Evolutionary conservation across 306 rosid species (phyloP).

Genomic region (Fagus sylvatica): DNA sequence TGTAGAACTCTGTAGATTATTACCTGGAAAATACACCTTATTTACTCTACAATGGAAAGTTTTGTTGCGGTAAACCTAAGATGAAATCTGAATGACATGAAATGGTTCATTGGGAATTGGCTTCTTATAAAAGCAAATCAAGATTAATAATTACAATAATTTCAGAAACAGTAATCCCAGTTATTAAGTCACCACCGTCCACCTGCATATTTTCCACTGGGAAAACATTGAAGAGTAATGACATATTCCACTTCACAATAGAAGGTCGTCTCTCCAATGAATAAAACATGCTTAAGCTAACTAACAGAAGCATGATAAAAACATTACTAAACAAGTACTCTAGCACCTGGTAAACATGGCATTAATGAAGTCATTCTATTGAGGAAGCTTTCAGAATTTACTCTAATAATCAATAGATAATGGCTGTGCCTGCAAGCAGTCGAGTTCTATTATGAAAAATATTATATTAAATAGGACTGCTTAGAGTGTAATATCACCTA

Average conservation of each 20-base stretch:
- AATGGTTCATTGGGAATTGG: too few relatives aligned
- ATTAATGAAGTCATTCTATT: not conserved
- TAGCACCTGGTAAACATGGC: too few relatives aligned
- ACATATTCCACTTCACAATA: too few relatives aligned
- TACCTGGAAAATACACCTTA: constrained; percentile 28
- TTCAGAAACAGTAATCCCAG: not conserved
- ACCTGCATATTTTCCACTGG: not conserved
- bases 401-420: not conserved
- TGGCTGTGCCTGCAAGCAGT: not conserved
- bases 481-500: not conserved
- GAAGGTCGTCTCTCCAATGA: too few relatives aligned
- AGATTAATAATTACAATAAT: too few relatives aligned
- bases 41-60: not conserved
- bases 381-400: not conserved
- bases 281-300: too few relatives aligned
- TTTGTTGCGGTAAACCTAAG: not conserved
- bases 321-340: too few relatives aligned
- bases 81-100: not conserved
- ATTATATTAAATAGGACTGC: not conserved
- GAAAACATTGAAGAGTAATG: too few relatives aligned
- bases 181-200: not conserved
- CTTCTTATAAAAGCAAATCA: too few relatives aligned
- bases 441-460: not conserved
- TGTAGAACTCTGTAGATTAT: not conserved
- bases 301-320: too few relatives aligned